phyloP scores from a whole-genome alignment of 2,329 filamentous ascomycete genomes.

The Cercospora citrullina region DNA sequence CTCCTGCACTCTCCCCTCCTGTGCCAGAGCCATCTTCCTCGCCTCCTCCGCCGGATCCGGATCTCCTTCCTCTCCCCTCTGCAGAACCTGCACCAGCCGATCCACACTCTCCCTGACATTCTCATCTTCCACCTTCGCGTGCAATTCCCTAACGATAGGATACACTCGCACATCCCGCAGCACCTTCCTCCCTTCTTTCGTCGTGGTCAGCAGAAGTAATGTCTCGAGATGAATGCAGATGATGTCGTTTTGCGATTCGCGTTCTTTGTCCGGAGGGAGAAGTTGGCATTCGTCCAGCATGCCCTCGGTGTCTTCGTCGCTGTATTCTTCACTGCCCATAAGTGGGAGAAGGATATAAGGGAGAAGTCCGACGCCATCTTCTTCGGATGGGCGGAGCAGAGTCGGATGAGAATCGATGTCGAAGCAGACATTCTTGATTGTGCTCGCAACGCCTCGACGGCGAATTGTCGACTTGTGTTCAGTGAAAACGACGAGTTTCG shows the following conservation, averaged over 20 bases:
- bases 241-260: slow-evolving; percentile 74
- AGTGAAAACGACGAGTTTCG: slow-evolving; percentile 92
- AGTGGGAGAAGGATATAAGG: slow-evolving; percentile 88
- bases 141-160: slow-evolving; percentile 82
- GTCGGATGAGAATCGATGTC: slow-evolving; percentile 67
- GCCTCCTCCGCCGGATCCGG: slow-evolving; percentile 43
- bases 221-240: slow-evolving; percentile 88
- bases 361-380: slow-evolving; percentile 74
- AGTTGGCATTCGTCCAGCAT: slow-evolving; percentile 92
- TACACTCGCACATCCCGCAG: slow-evolving; percentile 81
- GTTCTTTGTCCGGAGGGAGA: slow-evolving; percentile 82
- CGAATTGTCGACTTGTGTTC: slow-evolving; percentile 82
- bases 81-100: slow-evolving; percentile 82
- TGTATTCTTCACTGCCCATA: slow-evolving; percentile 83
- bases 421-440: slow-evolving; percentile 92
- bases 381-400: slow-evolving; percentile 60
- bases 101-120: slow-evolving; percentile 82
- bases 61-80: slow-evolving; percentile 71
- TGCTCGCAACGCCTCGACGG: slow-evolving; percentile 89
- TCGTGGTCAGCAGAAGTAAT: slow-evolving; percentile 77
- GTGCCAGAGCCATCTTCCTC: slow-evolving; percentile 14
- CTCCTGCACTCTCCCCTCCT: slow-evolving; percentile 46
- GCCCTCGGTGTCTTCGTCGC: slow-evolving; percentile 77
- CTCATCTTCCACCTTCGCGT: slow-evolving; percentile 74
- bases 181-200: slow-evolving; percentile 69